These are phyloP conservation scores for Vigna mungo DNA, from an alignment of 306 rosid genomes.

Conservation along the genomic window DNA sequence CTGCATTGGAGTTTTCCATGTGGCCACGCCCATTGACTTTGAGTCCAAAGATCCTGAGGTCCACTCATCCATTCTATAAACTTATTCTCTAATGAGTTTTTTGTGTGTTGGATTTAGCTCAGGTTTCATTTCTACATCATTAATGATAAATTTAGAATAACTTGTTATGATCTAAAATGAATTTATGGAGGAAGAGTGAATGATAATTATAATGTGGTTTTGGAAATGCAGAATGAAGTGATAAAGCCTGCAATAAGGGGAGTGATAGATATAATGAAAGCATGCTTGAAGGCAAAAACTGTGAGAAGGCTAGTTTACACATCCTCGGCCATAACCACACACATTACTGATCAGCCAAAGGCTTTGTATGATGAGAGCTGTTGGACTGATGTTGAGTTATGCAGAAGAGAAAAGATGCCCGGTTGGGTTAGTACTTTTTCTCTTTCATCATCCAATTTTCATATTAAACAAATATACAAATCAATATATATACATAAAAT, in stretches of 20 bases:
- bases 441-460: background rate
- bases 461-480: too few relatives aligned
- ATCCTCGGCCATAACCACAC: background rate
- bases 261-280: background rate
- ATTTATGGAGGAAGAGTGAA: too few relatives aligned
- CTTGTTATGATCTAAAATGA: too few relatives aligned
- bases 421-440: conserved; percentile 2
- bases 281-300: background rate
- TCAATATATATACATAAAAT: too few relatives aligned
- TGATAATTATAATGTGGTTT: too few relatives aligned
- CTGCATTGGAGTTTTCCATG: conserved; percentile 80
- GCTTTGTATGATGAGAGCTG: background rate
- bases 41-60: conserved; percentile 88
- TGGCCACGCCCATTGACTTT: conserved; percentile 88
- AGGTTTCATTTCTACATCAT: too few relatives aligned
- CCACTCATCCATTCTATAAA: background rate
- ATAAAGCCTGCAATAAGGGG: background rate
- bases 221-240: background rate
- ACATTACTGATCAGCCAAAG: background rate
- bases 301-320: background rate
- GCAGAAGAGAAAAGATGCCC: background rate
- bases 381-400: background rate
- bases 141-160: too few relatives aligned
- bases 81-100: too few relatives aligned
- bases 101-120: too few relatives aligned